phyloP scores from a whole-genome alignment of 176 grass and related monocot species.

The Musa schizocarpa region DNA sequence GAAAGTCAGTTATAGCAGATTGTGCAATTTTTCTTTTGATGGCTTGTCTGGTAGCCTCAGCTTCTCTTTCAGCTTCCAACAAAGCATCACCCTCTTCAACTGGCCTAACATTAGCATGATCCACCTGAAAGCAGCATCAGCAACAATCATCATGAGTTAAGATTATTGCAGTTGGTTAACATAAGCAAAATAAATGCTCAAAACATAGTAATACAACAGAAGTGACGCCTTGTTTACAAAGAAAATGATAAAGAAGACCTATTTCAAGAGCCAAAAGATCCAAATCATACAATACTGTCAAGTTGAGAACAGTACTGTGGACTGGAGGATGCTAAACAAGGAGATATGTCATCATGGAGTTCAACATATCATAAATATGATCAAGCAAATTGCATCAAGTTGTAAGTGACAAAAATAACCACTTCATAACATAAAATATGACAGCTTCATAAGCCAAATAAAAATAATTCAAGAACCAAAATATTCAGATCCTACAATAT shows the following conservation, averaged over 20 bases:
- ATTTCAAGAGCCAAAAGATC: neutral
- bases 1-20: slow-evolving; percentile 68
- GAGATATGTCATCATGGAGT: neutral
- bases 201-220: neutral
- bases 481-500: no score
- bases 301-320: neutral
- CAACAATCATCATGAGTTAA: neutral
- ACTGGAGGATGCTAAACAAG: neutral
- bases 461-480: no score
- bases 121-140: slow-evolving; percentile 38
- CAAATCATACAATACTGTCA: neutral
- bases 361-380: neutral
- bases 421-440: no score
- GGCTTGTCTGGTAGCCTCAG: slow-evolving; percentile 74
- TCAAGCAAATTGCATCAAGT: neutral
- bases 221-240: neutral
- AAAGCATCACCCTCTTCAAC: slow-evolving; percentile 64
- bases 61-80: slow-evolving; percentile 74
- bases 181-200: neutral
- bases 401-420: neutral
- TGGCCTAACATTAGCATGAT: slow-evolving; percentile 65
- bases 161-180: neutral
- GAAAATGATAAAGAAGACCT: neutral
- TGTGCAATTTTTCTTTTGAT: slow-evolving; percentile 96
- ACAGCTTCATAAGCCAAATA: no score